phyloP scores from a whole-genome alignment of 2,329 filamentous ascomycete genomes.

The Beauveria scarabaeidicola region DNA sequence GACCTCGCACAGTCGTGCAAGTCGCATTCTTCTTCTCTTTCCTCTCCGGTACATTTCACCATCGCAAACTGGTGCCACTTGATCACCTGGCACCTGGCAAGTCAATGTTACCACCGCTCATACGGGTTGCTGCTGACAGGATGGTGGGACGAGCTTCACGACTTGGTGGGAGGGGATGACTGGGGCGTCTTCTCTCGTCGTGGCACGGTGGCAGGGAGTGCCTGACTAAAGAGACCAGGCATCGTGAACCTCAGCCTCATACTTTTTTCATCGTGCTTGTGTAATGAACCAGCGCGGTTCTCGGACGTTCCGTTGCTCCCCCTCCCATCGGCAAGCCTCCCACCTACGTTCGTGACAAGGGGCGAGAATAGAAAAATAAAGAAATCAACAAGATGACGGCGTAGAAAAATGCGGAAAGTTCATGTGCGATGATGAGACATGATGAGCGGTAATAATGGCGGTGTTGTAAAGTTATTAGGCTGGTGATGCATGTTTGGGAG shows the following conservation, averaged over 20 bases:
- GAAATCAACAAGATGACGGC: neutral
- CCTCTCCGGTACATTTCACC: neutral
- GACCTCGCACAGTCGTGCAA: neutral
- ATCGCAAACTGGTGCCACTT: conserved; percentile 3
- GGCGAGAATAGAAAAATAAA: neutral
- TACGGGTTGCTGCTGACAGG: neutral
- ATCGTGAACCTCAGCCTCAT: conserved; percentile 11
- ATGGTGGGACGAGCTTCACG: conserved; percentile 4
- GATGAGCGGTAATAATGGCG: neutral
- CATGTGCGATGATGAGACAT: neutral
- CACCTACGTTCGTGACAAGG: neutral
- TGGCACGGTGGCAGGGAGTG: neutral
- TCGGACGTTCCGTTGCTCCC: conserved; percentile 5
- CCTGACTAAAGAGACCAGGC: conserved; percentile 5
- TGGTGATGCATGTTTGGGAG: neutral
- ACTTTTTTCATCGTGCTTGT: neutral
- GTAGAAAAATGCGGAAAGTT: conserved; percentile 11
- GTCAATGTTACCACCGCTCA: neutral
- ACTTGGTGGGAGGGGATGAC: neutral
- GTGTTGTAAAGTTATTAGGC: neutral
- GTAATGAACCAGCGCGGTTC: conserved; percentile 3
- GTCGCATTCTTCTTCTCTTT: neutral
- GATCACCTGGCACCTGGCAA: neutral
- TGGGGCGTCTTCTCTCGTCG: neutral
- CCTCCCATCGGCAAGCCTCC: conserved; percentile 1